Evolutionary conservation across 2,329 filamentous ascomycete species (phyloP).

Genomic region (Drechslerella coelobrocha): DNA sequence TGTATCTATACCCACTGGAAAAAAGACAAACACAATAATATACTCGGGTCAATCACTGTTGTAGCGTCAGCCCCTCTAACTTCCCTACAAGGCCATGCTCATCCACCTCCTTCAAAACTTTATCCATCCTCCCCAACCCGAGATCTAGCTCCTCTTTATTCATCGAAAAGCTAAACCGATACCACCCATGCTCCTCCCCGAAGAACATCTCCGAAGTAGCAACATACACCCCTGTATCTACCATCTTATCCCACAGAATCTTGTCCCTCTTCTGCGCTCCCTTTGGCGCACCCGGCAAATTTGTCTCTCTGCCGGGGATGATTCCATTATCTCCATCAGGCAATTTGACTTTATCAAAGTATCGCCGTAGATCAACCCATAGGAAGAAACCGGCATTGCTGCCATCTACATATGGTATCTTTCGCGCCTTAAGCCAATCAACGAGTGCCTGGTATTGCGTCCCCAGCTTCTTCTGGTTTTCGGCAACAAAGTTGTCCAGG

Average conservation of each 20-base stretch:
- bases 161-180: constrained; percentile 55
- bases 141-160: constrained; percentile 54
- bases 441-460: constrained; percentile 59
- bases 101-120: constrained; percentile 38
- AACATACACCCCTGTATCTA: constrained; percentile 58
- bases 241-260: constrained; percentile 57
- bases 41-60: no score
- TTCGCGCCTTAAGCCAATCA: constrained; percentile 58
- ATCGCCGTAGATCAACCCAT: constrained; percentile 62
- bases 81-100: constrained; percentile 15
- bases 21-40: no score
- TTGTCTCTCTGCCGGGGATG: constrained; percentile 31
- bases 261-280: constrained; percentile 53
- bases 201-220: constrained; percentile 57
- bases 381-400: constrained; percentile 67
- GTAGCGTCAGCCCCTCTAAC: no score
- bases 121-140: constrained; percentile 45
- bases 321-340: constrained; percentile 38
- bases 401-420: constrained; percentile 61
- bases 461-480: constrained; percentile 60
- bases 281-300: constrained; percentile 34
- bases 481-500: constrained; percentile 60
- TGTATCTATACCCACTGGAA: no score
- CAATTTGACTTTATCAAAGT: constrained; percentile 30
- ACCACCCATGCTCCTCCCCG: constrained; percentile 60